Percentiles rank a stretch among this genome's conserved stretches.
These are phyloP conservation scores for Neonectria coccinea DNA, from an alignment of 2,329 filamentous ascomycete genomes.

Conservation along the genomic window DNA sequence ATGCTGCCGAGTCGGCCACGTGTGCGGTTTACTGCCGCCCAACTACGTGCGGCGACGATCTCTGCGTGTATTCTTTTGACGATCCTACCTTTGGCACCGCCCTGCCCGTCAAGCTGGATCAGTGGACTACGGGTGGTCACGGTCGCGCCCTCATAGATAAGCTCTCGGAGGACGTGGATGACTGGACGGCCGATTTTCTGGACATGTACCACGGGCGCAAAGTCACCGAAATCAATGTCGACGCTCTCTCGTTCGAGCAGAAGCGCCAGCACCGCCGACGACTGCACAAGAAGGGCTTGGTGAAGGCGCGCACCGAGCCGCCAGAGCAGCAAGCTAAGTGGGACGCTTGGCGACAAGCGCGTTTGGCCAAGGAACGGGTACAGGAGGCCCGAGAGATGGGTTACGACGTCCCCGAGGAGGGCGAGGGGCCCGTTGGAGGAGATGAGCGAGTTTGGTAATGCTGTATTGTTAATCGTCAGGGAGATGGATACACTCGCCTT, in stretches of 20 bases:
- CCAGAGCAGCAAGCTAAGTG: constrained; percentile 58
- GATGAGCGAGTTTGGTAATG: constrained; percentile 47
- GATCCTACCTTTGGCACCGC: constrained; percentile 72
- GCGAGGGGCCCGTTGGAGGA: constrained; percentile 47
- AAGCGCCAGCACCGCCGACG: constrained; percentile 63
- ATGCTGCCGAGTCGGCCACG: constrained; percentile 63
- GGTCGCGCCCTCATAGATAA: constrained; percentile 56
- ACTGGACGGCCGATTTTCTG: constrained; percentile 60
- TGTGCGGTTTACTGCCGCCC: constrained; percentile 67
- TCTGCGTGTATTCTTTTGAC: constrained; percentile 67
- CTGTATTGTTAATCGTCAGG: neutral
- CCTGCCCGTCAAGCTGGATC: constrained; percentile 71
- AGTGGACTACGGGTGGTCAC: constrained; percentile 67
- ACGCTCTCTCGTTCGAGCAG: constrained; percentile 59
- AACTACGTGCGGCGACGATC: constrained; percentile 57
- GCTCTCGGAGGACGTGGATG: constrained; percentile 58
- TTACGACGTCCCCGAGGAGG: constrained; percentile 50
- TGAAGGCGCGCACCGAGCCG: constrained; percentile 50
- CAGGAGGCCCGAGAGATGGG: constrained; percentile 55
- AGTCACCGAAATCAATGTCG: constrained; percentile 57
- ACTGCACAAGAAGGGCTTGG: constrained; percentile 60
- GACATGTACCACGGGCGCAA: constrained; percentile 61
- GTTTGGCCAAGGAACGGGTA: constrained; percentile 55
- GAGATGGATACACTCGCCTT: constrained; percentile 5
- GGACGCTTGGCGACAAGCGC: constrained; percentile 58